Evolutionary conservation across 345 rosid genomes (phyloP), one percentile per base, ranked within the genome.

Genomic region (Moricandia arvensis): DNA sequence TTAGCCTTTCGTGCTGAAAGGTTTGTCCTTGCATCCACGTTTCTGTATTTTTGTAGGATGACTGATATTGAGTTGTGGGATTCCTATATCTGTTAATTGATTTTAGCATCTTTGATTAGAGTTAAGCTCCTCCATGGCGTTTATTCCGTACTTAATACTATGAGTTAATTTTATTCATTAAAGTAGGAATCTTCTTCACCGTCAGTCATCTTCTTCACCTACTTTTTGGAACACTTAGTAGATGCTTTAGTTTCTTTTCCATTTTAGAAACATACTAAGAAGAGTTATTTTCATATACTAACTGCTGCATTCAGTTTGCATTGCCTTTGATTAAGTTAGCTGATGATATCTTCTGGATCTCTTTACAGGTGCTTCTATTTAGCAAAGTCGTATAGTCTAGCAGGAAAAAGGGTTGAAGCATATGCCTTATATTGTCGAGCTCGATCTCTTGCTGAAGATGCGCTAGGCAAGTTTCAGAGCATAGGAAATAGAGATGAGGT

Each of bases 1-100:
- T 74, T 93, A 84, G 90, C 91, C 75, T 96, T 93, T 80, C 93
- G 83, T 57, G 97, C 97, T 27, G 89, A 96, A 85, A 93, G 99
- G 99, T 96, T 51, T 34, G 2, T 78, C 74, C 73, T 75, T 75
- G n/a, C 79, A 69, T 59, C 2, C 60, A 38, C 59, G n/a, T 70
- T 77, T 37, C 12, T 66, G 72, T 13, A 26, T 41, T 41, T 43
- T 59, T 47, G 33, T 43, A 26, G 69, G 59, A 29, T 2, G 61
- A 12, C 62, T 33, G 43, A 41, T 49, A 45, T 69, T 68, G 47
- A 29, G 49, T 58, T 53, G 51, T 76, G 59, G 47, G 9, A 16
- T 35, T 6, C 16, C 43, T 60, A 18, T 60, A 8, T 26, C 10
- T 15, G 35, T 51, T 26, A 31, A 47, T 41, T 59, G 24, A 60